These are phyloP conservation scores for Cladosporium austrohemisphaericum DNA, from an alignment of 2,329 filamentous ascomycete genomes.

Conservation along the genomic window DNA sequence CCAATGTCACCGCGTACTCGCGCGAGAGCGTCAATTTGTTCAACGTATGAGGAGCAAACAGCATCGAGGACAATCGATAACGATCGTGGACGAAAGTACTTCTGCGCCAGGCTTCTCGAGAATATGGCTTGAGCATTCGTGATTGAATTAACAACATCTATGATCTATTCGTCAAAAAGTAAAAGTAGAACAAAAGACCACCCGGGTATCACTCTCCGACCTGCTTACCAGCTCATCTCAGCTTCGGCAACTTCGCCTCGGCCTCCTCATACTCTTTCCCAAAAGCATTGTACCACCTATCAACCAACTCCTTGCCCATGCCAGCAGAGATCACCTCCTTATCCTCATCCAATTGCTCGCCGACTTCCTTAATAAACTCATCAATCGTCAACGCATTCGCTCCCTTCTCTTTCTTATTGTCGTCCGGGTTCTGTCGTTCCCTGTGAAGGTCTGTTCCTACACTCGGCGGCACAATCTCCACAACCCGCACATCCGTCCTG, in stretches of 20 bases:
- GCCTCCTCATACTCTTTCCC: conserved; percentile 25
- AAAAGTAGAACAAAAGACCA: too few relatives aligned
- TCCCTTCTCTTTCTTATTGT: conserved; percentile 58
- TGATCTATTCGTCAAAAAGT: too few relatives aligned
- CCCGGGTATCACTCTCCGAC: too few relatives aligned
- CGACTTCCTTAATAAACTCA: conserved; percentile 53
- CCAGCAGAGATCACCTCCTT: conserved; percentile 51
- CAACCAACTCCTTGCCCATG: conserved; percentile 38
- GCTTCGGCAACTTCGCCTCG: conserved; percentile 17
- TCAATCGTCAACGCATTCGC: conserved; percentile 45
- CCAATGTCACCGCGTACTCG: conserved; percentile 27
- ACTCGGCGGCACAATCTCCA: conserved; percentile 55
- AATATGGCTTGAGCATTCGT: too few relatives aligned
- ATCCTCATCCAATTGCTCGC: conserved; percentile 44
- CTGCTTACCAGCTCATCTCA: too few relatives aligned
- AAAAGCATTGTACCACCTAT: conserved; percentile 42
- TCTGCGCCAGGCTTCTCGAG: too few relatives aligned
- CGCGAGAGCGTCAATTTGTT: conserved; percentile 27
- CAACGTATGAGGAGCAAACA: too few relatives aligned
- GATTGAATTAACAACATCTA: too few relatives aligned
- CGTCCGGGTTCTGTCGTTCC: conserved; percentile 53
- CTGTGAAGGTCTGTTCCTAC: conserved; percentile 55
- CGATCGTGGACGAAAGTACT: too few relatives aligned
- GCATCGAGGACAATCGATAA: too few relatives aligned
- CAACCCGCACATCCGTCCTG: conserved; percentile 43